These are phyloP conservation scores for Hypoxylon crocopeplum DNA, from an alignment of 495 filamentous ascomycete genomes.

Conservation along the genomic window DNA sequence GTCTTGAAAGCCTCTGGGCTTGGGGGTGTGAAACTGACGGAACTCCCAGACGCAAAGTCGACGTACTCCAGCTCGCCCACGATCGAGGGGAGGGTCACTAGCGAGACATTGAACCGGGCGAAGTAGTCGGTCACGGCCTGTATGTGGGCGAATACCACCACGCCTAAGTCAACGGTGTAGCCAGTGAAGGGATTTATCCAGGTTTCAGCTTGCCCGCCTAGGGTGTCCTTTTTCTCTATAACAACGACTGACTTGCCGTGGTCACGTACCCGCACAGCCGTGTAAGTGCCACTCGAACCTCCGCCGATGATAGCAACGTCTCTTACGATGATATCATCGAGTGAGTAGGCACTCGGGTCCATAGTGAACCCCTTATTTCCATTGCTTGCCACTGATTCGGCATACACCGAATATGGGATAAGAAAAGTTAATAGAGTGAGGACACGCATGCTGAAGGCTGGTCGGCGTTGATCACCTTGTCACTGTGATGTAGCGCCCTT, in stretches of 20 bases:
- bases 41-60: slow-evolving; percentile 16
- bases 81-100: not conserved
- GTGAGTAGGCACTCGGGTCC: no score
- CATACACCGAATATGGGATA: no score
- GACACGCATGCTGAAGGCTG: no score
- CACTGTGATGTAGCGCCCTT: no score
- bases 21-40: slow-evolving; percentile 3
- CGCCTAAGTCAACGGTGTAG: not conserved
- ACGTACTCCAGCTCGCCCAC: not conserved
- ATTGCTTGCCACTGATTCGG: no score
- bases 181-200: slow-evolving; percentile 25
- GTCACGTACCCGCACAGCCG: slow-evolving; percentile 52
- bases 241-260: slow-evolving; percentile 49
- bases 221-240: slow-evolving; percentile 48
- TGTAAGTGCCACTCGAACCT: slow-evolving; percentile 55
- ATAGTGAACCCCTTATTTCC: no score
- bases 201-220: slow-evolving; percentile 60
- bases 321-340: not conserved
- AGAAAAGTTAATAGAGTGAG: no score
- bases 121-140: slow-evolving; percentile 53
- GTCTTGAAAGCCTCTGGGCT: slow-evolving; percentile 5
- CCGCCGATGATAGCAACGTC: slow-evolving; percentile 53
- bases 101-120: slow-evolving; percentile 45
- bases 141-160: not conserved
- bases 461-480: no score